Conservation (phyloP, 1,284 basidiomycete genomes). For the Albatrellus sp. region DNA sequence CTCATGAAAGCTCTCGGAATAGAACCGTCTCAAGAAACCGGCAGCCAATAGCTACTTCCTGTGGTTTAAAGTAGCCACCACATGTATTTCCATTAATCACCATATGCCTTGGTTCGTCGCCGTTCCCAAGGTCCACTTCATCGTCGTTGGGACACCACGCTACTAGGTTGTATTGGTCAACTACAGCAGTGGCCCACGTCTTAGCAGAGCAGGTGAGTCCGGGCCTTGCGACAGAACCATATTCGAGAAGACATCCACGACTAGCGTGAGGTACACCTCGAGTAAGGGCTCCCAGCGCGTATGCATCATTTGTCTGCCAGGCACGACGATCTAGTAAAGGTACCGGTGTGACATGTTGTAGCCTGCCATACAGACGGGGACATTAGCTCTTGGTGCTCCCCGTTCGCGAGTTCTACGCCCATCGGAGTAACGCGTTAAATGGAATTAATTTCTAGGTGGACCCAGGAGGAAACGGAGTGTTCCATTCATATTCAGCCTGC, state of each 20-base stretch:
- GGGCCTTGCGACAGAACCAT: constrained; percentile 40
- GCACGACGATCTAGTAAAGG: constrained; percentile 35
- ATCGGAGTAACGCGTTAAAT: constrained; percentile 34
- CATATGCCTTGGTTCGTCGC: too few species aligned
- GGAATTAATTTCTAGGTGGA: constrained; percentile 32
- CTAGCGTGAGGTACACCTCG: constrained; percentile 34
- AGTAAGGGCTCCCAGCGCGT: constrained; percentile 29
- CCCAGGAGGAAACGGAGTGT: too few species aligned
- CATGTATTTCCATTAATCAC: too few species aligned
- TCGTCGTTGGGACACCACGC: too few species aligned
- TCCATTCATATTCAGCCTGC: too few species aligned
- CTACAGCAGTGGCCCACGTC: too few species aligned
- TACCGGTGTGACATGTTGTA: constrained; percentile 36
- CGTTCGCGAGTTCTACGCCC: constrained; percentile 39
- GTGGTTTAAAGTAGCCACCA: too few species aligned
- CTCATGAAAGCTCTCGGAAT: constrained; percentile 20
- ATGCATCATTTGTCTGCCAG: constrained; percentile 28
- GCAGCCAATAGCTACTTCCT: too few species aligned
- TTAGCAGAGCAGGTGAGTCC: too few species aligned
- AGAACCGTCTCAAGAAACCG: too few species aligned
- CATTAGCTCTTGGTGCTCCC: constrained; percentile 35
- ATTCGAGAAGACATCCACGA: constrained; percentile 45
- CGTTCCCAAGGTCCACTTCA: too few species aligned
- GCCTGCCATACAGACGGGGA: constrained; percentile 47
- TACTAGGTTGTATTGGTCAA: too few species aligned